These are phyloP conservation scores for Cercospora berteroae DNA, from an alignment of 2,329 filamentous ascomycete species.

Conservation along the genomic window DNA sequence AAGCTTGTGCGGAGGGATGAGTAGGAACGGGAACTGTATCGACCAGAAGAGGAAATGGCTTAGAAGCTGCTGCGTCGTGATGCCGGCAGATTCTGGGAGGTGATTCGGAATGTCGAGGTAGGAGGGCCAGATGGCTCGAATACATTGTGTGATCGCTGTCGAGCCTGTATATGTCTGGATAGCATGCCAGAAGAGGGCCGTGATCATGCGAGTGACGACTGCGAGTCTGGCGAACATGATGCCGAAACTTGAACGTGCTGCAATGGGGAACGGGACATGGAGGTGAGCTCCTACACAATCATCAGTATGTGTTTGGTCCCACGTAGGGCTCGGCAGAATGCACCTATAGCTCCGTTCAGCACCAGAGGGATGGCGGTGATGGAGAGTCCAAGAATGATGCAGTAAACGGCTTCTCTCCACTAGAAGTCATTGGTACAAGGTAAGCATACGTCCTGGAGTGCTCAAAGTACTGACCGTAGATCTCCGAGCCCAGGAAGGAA, in stretches of 20 bases:
- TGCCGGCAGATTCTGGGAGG: slow-evolving; percentile 52
- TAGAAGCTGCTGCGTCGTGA: slow-evolving; percentile 57
- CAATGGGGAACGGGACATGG: slow-evolving; percentile 57
- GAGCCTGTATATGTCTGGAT: slow-evolving; percentile 66
- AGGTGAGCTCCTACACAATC: slow-evolving; percentile 39
- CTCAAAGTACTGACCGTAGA: background rate
- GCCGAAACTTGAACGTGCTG: slow-evolving; percentile 56
- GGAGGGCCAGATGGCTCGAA: slow-evolving; percentile 59
- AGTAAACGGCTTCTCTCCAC: slow-evolving; percentile 41
- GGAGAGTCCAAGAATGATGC: slow-evolving; percentile 37
- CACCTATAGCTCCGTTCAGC: slow-evolving; percentile 47
- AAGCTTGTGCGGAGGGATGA: slow-evolving; percentile 53
- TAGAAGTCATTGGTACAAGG: background rate
- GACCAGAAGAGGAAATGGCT: slow-evolving; percentile 60
- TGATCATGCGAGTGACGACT: slow-evolving; percentile 53
- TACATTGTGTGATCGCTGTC: slow-evolving; percentile 52
- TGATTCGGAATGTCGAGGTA: slow-evolving; percentile 55
- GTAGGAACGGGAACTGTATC: slow-evolving; percentile 54
- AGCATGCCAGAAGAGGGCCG: slow-evolving; percentile 62
- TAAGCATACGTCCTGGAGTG: background rate
- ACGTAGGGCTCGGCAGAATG: background rate
- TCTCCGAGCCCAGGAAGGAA: background rate
- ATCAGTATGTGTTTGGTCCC: background rate
- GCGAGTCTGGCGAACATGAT: slow-evolving; percentile 58
- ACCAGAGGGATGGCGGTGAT: slow-evolving; percentile 33